A percentile compares a stretch with the other conserved stretches of the same genome.
phyloP scores from a whole-genome alignment of 495 filamentous ascomycete genomes.

The Aspergillus funiculosus region DNA sequence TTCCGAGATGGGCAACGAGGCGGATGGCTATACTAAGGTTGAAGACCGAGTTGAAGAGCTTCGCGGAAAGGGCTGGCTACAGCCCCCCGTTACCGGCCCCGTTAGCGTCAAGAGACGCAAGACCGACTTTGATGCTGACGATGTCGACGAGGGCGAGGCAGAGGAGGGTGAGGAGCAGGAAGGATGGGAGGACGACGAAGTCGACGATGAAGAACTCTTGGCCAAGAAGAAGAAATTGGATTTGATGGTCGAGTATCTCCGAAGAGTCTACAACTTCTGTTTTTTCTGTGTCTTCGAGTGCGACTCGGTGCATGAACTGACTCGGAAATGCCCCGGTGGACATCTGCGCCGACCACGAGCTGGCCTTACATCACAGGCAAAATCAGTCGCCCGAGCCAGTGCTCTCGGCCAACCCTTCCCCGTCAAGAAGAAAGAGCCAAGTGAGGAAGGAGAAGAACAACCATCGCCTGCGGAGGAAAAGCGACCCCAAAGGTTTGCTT shows the following conservation, averaged over 20 bases:
- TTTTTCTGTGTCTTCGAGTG: slow-evolving; percentile 99
- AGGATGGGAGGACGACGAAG: slow-evolving; percentile 74
- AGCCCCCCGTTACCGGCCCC: slow-evolving; percentile 57
- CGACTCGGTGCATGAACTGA: slow-evolving; percentile 93
- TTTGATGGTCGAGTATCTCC: slow-evolving; percentile 90
- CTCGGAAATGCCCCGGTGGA: slow-evolving; percentile 90
- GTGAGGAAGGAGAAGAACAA: slow-evolving; percentile 59
- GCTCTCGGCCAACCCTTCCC: slow-evolving; percentile 76
- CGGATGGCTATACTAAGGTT: slow-evolving; percentile 69
- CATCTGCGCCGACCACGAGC: slow-evolving; percentile 87
- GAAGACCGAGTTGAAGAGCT: slow-evolving; percentile 82
- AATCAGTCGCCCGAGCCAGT: slow-evolving; percentile 78
- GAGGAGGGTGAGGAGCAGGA: slow-evolving; percentile 66
- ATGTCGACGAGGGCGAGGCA: slow-evolving; percentile 63
- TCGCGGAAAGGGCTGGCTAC: slow-evolving; percentile 64
- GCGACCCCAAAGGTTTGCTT: slow-evolving; percentile 55
- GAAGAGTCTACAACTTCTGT: slow-evolving; percentile 95
- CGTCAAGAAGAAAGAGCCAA: slow-evolving; percentile 62
- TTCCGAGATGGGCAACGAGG: slow-evolving; percentile 59
- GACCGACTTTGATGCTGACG: slow-evolving; percentile 57
- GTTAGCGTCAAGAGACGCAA: slow-evolving; percentile 55
- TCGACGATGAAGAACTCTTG: slow-evolving; percentile 82
- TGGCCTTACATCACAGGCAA: slow-evolving; percentile 73
- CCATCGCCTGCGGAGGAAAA: slow-evolving; percentile 58
- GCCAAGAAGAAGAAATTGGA: slow-evolving; percentile 95